A percentile compares a stretch with the other conserved stretches of the same genome.
Evolutionary conservation across 768 basidiomycete species (phyloP).

Genomic region (Suillus clintonianus): DNA sequence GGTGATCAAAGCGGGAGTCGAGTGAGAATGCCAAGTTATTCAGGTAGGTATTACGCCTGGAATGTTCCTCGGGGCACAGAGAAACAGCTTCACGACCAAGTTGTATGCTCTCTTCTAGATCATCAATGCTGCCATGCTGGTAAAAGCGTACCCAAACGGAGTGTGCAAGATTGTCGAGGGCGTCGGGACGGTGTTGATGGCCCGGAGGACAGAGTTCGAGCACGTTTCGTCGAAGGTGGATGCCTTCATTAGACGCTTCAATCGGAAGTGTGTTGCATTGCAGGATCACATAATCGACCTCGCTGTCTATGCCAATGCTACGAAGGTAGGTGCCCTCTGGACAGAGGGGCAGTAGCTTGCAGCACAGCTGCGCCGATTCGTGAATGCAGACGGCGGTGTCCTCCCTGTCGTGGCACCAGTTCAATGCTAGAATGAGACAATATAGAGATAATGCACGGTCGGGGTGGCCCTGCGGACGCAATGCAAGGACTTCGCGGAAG

Average conservation of each 20-base stretch:
- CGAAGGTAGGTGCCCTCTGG: background rate
- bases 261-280: background rate
- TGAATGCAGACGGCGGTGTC: slow-evolving; percentile 11
- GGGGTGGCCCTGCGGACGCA: slow-evolving; percentile 8
- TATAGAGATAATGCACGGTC: slow-evolving; percentile 4
- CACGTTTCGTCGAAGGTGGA: background rate
- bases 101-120: slow-evolving; percentile 13
- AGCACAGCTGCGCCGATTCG: slow-evolving; percentile 5
- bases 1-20: slow-evolving; percentile 8
- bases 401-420: slow-evolving; percentile 6
- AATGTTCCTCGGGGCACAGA: slow-evolving; percentile 12
- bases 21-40: slow-evolving; percentile 13
- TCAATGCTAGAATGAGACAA: slow-evolving; percentile 13
- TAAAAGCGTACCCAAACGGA: slow-evolving; percentile 1
- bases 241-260: background rate
- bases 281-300: background rate
- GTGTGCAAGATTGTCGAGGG: background rate
- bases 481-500: slow-evolving; percentile 3
- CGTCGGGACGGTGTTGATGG: background rate
- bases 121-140: background rate
- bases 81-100: slow-evolving; percentile 1
- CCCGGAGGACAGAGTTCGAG: background rate
- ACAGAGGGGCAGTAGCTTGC: background rate
- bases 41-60: slow-evolving; percentile 1
- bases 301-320: background rate